Conservation (phyloP, 257 asterid species). For the Penstemon eatonii region DNA sequence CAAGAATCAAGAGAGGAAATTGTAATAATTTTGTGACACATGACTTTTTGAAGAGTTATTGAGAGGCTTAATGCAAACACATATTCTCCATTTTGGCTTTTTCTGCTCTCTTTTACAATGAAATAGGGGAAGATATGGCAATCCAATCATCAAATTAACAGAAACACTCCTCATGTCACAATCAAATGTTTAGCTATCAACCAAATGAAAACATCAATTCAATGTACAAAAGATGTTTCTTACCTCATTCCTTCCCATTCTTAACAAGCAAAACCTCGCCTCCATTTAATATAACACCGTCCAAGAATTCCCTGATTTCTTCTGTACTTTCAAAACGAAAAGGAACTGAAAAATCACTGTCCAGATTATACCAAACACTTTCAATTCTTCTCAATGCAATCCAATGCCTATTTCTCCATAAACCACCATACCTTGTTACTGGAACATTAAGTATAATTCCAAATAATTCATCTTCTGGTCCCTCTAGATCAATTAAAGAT, state of each 20-base stretch:
- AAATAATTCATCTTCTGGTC: constrained; percentile 42
- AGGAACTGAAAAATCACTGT: constrained; percentile 71
- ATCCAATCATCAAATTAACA: no score
- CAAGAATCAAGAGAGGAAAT: no score
- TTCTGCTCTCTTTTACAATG: no score
- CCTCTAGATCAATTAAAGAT: constrained; percentile 61
- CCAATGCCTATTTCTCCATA: constrained; percentile 89
- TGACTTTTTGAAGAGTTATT: no score
- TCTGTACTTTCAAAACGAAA: constrained; percentile 40
- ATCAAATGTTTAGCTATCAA: no score
- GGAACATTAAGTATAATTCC: constrained; percentile 73
- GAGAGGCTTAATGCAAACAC: no score
- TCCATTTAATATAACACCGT: constrained; percentile 42
- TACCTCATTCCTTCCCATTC: constrained; percentile 41
- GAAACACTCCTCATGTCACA: no score
- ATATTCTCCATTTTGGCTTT: no score
- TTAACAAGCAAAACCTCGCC: constrained; percentile 74
- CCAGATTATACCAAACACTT: constrained; percentile 75
- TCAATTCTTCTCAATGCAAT: constrained; percentile 61
- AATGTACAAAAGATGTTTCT: background rate
- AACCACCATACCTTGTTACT: constrained; percentile 58
- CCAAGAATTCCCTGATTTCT: constrained; percentile 54
- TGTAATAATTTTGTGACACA: no score
- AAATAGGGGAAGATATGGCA: no score
- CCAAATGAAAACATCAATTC: no score